A percentile compares a stretch with the other conserved stretches of the same genome.
Evolutionary conservation across 1,284 basidiomycete genomes (phyloP).

Genomic region (Boletellus deceptivus): DNA sequence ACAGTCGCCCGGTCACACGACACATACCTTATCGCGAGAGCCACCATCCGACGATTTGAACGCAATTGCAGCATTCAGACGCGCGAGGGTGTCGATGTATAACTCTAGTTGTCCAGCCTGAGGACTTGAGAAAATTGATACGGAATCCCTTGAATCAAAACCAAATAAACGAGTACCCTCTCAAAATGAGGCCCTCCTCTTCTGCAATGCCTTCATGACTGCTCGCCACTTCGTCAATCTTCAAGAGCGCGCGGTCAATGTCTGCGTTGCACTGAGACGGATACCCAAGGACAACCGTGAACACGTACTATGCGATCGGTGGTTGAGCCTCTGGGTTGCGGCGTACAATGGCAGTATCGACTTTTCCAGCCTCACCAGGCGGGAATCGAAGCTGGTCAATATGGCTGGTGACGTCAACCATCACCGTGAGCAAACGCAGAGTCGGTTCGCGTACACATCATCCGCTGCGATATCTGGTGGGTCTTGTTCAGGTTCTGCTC

Average conservation of each 20-base stretch:
- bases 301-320: constrained; percentile 61
- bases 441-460: constrained; percentile 62
- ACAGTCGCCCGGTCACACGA: not conserved
- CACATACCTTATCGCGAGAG: constrained; percentile 52
- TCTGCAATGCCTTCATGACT: constrained; percentile 73
- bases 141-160: not conserved
- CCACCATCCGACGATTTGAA: constrained; percentile 66
- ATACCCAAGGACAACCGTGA: not conserved
- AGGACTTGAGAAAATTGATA: constrained; percentile 44
- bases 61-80: constrained; percentile 73
- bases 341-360: constrained; percentile 75
- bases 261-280: constrained; percentile 44
- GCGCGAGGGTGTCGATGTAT: constrained; percentile 70
- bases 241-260: constrained; percentile 71
- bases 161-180: constrained; percentile 50
- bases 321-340: constrained; percentile 71
- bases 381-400: constrained; percentile 73
- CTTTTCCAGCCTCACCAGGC: constrained; percentile 76
- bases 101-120: constrained; percentile 60
- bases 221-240: constrained; percentile 75
- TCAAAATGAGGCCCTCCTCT: constrained; percentile 72
- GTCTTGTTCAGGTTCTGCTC: constrained; percentile 86
- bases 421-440: not conserved
- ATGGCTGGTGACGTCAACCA: constrained; percentile 51
- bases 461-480: constrained; percentile 73